phyloP scores from a whole-genome alignment of 176 grass and related monocot species.

The Eragrostis curvula region DNA sequence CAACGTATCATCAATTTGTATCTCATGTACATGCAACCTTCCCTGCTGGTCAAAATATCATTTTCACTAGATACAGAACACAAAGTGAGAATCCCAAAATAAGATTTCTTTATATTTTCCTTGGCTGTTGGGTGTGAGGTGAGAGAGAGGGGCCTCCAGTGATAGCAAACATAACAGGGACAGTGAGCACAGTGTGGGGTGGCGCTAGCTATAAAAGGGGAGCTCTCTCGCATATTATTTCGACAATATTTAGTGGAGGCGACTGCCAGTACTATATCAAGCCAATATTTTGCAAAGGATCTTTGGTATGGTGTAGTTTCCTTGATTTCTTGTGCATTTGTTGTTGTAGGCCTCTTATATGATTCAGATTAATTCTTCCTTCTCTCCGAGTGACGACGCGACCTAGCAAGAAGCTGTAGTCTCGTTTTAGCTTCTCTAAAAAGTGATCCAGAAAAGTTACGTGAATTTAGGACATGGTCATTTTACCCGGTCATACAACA shows the following conservation, averaged over 20 bases:
- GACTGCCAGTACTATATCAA: neutral
- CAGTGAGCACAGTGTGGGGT: neutral
- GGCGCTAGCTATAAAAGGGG: conserved; percentile 24
- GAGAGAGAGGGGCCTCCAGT: neutral
- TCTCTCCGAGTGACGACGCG: neutral
- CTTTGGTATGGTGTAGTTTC: conserved; percentile 21
- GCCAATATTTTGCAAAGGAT: conserved; percentile 18
- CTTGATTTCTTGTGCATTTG: neutral
- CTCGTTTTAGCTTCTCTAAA: neutral
- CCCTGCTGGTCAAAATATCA: neutral
- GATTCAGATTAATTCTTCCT: neutral
- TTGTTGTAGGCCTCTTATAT: neutral
- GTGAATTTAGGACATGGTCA: no score
- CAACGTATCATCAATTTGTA: neutral
- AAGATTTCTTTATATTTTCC: neutral
- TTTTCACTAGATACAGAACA: conserved; percentile 40
- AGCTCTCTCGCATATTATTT: neutral
- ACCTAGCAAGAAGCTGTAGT: no score
- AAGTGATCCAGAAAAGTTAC: no score
- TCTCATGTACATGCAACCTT: neutral
- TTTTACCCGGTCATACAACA: no score
- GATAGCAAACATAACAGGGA: neutral
- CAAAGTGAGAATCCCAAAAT: conserved; percentile 5
- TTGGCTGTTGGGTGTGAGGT: neutral
- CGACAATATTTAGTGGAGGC: neutral